These are phyloP conservation scores for Cladophialophora yegresii DNA, from an alignment of 2,329 filamentous ascomycete species.

Conservation along the genomic window DNA sequence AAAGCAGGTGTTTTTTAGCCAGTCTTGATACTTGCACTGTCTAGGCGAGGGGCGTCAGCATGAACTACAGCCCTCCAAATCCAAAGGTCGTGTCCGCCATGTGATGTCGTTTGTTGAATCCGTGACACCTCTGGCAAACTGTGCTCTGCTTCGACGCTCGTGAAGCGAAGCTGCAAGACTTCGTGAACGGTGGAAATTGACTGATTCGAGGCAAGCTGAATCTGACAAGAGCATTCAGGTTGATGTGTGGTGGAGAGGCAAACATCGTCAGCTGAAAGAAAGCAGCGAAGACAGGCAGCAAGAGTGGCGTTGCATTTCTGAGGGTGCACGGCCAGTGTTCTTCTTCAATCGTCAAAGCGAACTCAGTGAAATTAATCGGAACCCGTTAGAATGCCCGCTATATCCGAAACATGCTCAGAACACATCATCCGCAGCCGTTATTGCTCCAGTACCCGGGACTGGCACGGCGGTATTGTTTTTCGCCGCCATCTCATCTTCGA, in stretches of 20 bases:
- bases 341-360: neutral
- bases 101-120: neutral
- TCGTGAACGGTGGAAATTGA: no score
- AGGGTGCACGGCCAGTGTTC: neutral
- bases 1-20: no score
- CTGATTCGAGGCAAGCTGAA: no score
- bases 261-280: no score
- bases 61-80: neutral
- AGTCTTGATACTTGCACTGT: no score
- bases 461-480: conserved; percentile 26
- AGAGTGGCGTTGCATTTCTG: neutral
- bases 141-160: no score
- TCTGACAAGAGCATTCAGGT: no score
- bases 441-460: conserved; percentile 10
- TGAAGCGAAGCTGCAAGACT: no score
- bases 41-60: neutral
- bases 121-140: no score
- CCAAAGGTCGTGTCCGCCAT: neutral
- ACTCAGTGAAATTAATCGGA: neutral
- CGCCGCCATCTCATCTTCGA: conserved; percentile 68
- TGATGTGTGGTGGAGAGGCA: no score
- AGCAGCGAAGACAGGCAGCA: no score
- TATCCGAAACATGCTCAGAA: conserved; percentile 12
- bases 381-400: neutral
- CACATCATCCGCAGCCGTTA: conserved; percentile 14